Evolutionary conservation across 495 filamentous ascomycete genomes (phyloP), one percentile per base, ranked within the genome.

Genomic region (Hypoxylon perforatum): DNA sequence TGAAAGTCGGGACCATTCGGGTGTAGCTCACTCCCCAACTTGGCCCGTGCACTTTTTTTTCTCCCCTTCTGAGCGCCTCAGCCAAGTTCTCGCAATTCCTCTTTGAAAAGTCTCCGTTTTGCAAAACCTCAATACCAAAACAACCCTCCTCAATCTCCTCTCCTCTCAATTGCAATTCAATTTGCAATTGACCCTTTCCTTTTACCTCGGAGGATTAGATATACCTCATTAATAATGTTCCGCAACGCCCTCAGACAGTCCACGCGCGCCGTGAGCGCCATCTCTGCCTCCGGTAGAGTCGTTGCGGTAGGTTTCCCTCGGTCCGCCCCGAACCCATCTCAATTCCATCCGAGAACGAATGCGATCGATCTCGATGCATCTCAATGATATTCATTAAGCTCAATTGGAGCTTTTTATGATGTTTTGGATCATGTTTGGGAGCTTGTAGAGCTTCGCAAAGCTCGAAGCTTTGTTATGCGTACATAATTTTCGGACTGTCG

Each of bases 181-280:
- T 65, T 70, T 77, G 81, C 81, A 83, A 80, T 84, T 84, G 81
- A 72, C 73, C 30, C 72, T 65, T 76, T 72, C 65, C 70, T 73
- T 73, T 70, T 55, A 51, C 57, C 62, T 60, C 54, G 65, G 76
- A 70, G 74, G 73, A 77, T 50, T 61, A 67, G 70, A 75, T 64
- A 79, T 63, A 65, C 75, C 73, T 76, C 75, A 73, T 55, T 72
- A 82, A 74, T 71, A 97, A 97, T 99, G 95, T 94, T 98, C 87
- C 92, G 93, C 82, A 97, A 92, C 90, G 94, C 94, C 86, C 86
- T 97, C 83, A 88, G 93, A 82, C 93, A 95, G 86, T 93, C 92
- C 78, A 90, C 89, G 85, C 92, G 93, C 85, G 89, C 90, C 82
- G 90, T 95, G 81, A 92, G 92, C 82, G 93, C 91, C 81, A 86